phyloP scores from a whole-genome alignment of 306 rosid species.

The Vicia sativa region DNA sequence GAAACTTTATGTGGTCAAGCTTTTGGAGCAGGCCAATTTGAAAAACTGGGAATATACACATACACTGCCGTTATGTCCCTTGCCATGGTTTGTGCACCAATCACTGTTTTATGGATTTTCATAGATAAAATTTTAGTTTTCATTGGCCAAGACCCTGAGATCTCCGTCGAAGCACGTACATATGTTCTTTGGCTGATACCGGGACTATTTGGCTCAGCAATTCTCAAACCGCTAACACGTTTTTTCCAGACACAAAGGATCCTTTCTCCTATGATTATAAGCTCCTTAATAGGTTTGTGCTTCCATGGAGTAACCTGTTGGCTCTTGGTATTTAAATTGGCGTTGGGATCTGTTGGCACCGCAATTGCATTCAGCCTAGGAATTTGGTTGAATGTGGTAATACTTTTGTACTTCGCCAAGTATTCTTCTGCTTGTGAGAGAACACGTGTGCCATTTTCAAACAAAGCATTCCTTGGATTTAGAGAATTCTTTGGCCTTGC shows the following conservation, averaged over 20 bases:
- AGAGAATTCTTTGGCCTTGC: slow-evolving; percentile 54
- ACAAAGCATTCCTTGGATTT: slow-evolving; percentile 38
- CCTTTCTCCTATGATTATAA: slow-evolving; percentile 58
- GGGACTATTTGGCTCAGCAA: slow-evolving; percentile 52
- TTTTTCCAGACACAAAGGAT: slow-evolving; percentile 57
- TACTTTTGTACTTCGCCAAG: slow-evolving; percentile 43
- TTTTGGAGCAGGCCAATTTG: slow-evolving; percentile 58
- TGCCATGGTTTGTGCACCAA: slow-evolving; percentile 55
- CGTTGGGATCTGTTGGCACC: slow-evolving; percentile 56
- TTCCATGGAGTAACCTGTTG: slow-evolving; percentile 62
- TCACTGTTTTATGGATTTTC: slow-evolving; percentile 62
- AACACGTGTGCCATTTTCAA: slow-evolving; percentile 44
- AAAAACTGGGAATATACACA: slow-evolving; percentile 53
- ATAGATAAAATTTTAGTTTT: slow-evolving; percentile 48
- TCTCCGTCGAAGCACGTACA: slow-evolving; percentile 48
- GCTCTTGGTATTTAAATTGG: slow-evolving; percentile 51
- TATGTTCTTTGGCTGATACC: slow-evolving; percentile 49
- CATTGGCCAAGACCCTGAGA: slow-evolving; percentile 60
- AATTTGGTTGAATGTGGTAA: slow-evolving; percentile 55
- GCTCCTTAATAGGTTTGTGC: slow-evolving; percentile 50
- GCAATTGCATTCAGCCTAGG: slow-evolving; percentile 57
- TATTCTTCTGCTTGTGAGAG: slow-evolving; percentile 58
- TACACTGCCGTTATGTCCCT: slow-evolving; percentile 49
- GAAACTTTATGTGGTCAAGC: slow-evolving; percentile 73
- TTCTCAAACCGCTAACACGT: slow-evolving; percentile 57